These are phyloP conservation scores for Rossbeevera mucosa DNA, from an alignment of 768 basidiomycete genomes.

Conservation along the genomic window DNA sequence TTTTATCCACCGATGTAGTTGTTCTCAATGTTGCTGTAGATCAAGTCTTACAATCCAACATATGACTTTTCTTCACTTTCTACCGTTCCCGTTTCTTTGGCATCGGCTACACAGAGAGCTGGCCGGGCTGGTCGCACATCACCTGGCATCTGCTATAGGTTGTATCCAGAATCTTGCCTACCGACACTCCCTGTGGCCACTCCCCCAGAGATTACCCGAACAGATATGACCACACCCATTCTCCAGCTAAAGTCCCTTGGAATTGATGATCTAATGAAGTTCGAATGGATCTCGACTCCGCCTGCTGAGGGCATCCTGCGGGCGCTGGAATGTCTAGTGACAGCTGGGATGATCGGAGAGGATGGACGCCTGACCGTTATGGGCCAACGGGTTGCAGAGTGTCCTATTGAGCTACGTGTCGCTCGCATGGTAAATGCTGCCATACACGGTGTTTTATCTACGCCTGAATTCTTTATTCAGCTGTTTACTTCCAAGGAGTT, in stretches of 20 bases:
- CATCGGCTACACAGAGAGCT: conserved; percentile 89
- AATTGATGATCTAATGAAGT: conserved; percentile 91
- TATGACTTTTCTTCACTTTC: conserved; percentile 81
- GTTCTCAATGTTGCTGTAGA: conserved; percentile 40
- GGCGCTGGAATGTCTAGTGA: conserved; percentile 78
- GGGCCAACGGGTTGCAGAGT: conserved; percentile 88
- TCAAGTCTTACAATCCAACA: conserved; percentile 85
- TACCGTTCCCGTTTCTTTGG: conserved; percentile 77
- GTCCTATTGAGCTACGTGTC: conserved; percentile 87
- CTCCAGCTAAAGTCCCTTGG: conserved; percentile 93
- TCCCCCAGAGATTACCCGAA: conserved; percentile 85
- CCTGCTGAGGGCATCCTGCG: conserved; percentile 81
- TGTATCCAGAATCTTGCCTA: conserved; percentile 69
- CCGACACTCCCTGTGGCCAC: conserved; percentile 62
- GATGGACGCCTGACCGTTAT: conserved; percentile 71
- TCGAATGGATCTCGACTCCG: conserved; percentile 91
- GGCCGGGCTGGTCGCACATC: conserved; percentile 95
- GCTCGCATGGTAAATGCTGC: conserved; percentile 76
- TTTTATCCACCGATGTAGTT: neutral
- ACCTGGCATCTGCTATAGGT: conserved; percentile 85
- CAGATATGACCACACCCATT: conserved; percentile 87
- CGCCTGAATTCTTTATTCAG: conserved; percentile 37
- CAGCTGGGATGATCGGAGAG: conserved; percentile 79
- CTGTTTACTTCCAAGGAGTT: conserved; percentile 81
- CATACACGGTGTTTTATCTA: neutral